Conservation (phyloP, 495 filamentous ascomycete genomes). For the Aspergillus bertholletiae region DNA sequence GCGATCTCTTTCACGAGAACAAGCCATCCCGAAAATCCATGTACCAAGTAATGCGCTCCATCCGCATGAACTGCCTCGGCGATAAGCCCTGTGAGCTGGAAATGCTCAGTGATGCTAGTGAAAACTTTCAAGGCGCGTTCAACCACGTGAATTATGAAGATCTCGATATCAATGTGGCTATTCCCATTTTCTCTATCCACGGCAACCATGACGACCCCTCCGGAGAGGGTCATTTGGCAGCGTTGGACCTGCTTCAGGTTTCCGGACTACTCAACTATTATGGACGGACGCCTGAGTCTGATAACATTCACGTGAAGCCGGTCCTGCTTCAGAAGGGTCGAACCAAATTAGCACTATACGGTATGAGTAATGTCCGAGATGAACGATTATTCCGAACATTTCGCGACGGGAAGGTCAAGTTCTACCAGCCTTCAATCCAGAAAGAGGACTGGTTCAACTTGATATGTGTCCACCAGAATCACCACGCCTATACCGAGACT, state of each 20-base stretch:
- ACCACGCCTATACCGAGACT: conserved; percentile 84
- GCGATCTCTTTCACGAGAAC: conserved; percentile 98
- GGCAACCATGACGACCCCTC: conserved; percentile 98
- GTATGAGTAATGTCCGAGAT: conserved; percentile 94
- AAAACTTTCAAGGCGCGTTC: conserved; percentile 80
- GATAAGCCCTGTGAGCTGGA: conserved; percentile 95
- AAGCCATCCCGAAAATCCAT: conserved; percentile 94
- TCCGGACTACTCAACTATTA: conserved; percentile 95
- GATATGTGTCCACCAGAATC: conserved; percentile 95
- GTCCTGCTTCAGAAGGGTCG: conserved; percentile 89
- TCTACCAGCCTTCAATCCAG: conserved; percentile 80
- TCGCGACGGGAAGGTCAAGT: conserved; percentile 87
- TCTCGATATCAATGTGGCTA: conserved; percentile 94
- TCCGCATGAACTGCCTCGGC: conserved; percentile 90
- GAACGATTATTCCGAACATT: conserved; percentile 93
- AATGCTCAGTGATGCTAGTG: conserved; percentile 86
- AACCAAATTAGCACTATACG: conserved; percentile 93
- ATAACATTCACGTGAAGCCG: conserved; percentile 88
- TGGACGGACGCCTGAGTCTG: conserved; percentile 83
- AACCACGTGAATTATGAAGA: conserved; percentile 97
- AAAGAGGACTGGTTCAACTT: conserved; percentile 95
- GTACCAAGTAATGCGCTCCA: conserved; percentile 93
- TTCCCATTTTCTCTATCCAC: conserved; percentile 97
- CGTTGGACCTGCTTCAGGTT: conserved; percentile 85
- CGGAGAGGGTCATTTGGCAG: conserved; percentile 85